These are phyloP conservation scores for Aphanomyces stellatus DNA, from an alignment of 352 stramenopile species.

Conservation along the genomic window DNA sequence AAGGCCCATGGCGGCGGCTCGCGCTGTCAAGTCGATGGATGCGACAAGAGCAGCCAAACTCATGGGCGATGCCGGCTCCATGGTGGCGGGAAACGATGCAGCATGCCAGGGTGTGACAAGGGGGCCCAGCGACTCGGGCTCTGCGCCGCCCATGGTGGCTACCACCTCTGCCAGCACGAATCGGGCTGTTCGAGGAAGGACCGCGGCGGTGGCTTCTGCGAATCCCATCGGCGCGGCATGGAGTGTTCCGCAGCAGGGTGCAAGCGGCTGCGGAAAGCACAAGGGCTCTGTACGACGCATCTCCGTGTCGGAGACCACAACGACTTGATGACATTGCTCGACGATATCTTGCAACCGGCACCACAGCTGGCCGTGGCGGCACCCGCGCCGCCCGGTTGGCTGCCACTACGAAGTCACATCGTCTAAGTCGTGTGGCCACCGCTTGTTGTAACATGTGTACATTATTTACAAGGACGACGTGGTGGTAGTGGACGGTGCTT, in stretches of 20 bases:
- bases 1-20: constrained; percentile 74
- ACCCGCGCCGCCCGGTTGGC: too few relatives aligned
- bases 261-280: constrained; percentile 1
- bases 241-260: background rate
- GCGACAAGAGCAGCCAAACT: constrained; percentile 81
- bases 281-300: constrained; percentile 3
- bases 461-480: background rate
- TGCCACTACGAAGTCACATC: too few relatives aligned
- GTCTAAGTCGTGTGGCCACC: too few relatives aligned
- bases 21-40: constrained; percentile 69
- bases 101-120: constrained; percentile 82
- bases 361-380: too few relatives aligned
- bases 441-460: too few relatives aligned
- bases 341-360: background rate
- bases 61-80: constrained; percentile 72
- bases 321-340: constrained; percentile 4
- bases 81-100: constrained; percentile 71
- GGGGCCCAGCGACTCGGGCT: constrained; percentile 39
- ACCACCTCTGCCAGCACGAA: background rate
- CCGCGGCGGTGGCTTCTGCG: constrained; percentile 58
- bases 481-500: too few relatives aligned
- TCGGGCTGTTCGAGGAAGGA: constrained; percentile 60
- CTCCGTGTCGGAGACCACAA: background rate
- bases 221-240: constrained; percentile 13
- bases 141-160: constrained; percentile 38